These are phyloP conservation scores for Thalassiosira ordinaria DNA, from an alignment of 352 stramenopile species.

Conservation along the genomic window DNA sequence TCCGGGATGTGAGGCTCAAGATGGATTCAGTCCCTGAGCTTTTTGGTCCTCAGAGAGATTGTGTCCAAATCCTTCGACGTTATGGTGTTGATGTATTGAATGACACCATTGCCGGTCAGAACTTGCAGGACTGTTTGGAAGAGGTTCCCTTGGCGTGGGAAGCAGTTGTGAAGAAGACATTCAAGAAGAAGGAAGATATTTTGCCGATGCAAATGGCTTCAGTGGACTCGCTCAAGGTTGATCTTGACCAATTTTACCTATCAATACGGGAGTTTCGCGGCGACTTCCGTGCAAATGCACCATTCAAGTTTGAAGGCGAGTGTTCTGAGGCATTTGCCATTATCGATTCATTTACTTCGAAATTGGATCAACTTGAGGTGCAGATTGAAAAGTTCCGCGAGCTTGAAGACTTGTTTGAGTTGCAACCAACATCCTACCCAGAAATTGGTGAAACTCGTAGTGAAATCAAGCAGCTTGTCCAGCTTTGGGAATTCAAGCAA, in stretches of 20 bases:
- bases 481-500: constrained; percentile 93
- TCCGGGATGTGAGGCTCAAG: constrained; percentile 92
- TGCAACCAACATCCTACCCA: constrained; percentile 85
- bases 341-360: constrained; percentile 89
- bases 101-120: constrained; percentile 64
- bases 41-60: constrained; percentile 93
- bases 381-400: constrained; percentile 90
- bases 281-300: constrained; percentile 92
- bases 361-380: constrained; percentile 87
- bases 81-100: constrained; percentile 91
- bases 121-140: constrained; percentile 91
- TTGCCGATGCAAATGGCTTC: constrained; percentile 96
- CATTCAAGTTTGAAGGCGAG: constrained; percentile 90
- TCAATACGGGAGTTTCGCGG: constrained; percentile 93
- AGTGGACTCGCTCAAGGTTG: constrained; percentile 92
- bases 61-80: constrained; percentile 92
- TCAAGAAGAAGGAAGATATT: constrained; percentile 98
- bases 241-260: constrained; percentile 93
- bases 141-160: constrained; percentile 96
- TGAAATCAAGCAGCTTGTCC: constrained; percentile 91
- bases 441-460: constrained; percentile 86
- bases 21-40: constrained; percentile 85
- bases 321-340: constrained; percentile 87
- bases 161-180: constrained; percentile 97
- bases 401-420: constrained; percentile 95